Percentiles rank a stretch among this genome's conserved stretches.
These are phyloP conservation scores for Colletotrichum eleusines DNA, from an alignment of 2,329 filamentous ascomycete species.

Conservation along the genomic window DNA sequence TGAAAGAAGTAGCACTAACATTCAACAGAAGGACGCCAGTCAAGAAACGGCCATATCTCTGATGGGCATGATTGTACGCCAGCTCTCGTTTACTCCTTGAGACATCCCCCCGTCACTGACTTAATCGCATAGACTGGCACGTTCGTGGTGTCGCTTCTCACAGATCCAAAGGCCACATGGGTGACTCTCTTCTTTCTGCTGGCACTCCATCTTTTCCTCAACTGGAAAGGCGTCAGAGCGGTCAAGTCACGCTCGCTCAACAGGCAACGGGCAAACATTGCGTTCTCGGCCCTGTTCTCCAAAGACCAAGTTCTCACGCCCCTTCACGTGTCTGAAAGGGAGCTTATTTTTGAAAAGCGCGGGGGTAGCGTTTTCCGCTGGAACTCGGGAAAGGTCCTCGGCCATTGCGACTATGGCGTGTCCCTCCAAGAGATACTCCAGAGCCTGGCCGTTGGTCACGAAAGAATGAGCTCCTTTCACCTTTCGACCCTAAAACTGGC, in stretches of 20 bases:
- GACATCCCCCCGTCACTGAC: not conserved
- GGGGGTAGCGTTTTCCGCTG: constrained; percentile 32
- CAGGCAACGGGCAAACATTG: constrained; percentile 36
- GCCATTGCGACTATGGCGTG: constrained; percentile 33
- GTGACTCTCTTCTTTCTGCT: constrained; percentile 17
- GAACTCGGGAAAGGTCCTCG: constrained; percentile 15
- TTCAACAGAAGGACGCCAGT: constrained; percentile 28
- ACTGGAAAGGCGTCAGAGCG: constrained; percentile 36
- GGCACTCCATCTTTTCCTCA: constrained; percentile 25
- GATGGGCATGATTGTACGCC: constrained; percentile 36
- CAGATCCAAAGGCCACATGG: constrained; percentile 19
- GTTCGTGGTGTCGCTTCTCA: constrained; percentile 19
- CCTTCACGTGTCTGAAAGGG: constrained; percentile 5
- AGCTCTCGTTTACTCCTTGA: too few species aligned
- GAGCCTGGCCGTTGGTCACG: not conserved
- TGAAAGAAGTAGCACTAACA: not conserved
- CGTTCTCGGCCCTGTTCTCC: constrained; percentile 25
- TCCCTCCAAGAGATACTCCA: constrained; percentile 16
- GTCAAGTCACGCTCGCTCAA: constrained; percentile 32
- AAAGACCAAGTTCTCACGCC: constrained; percentile 24
- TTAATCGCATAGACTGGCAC: constrained; percentile 8
- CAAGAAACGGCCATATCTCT: constrained; percentile 38
- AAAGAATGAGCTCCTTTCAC: constrained; percentile 12
- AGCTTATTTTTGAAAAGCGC: constrained; percentile 32
- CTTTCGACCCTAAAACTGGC: constrained; percentile 19